These are phyloP conservation scores for Monilinia laxa DNA, from an alignment of 2,329 filamentous ascomycete genomes.

Conservation along the genomic window DNA sequence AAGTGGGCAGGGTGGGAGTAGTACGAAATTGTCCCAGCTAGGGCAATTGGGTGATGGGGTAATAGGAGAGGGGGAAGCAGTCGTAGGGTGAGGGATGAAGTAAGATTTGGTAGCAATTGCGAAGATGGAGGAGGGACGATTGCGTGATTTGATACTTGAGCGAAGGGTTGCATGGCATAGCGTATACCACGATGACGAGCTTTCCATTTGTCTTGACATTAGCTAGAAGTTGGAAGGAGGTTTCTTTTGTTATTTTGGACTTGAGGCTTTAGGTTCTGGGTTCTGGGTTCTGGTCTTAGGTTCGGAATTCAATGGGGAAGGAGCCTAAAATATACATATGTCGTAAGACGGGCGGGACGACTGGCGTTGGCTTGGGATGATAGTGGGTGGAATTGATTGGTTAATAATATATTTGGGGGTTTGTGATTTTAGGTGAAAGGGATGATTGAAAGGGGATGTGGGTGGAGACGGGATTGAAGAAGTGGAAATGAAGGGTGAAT, in stretches of 20 bases:
- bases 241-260: constrained; percentile 4
- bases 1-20: constrained; percentile 2
- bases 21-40: constrained; percentile 2
- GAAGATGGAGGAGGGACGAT: background rate
- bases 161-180: background rate
- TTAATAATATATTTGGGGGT: background rate
- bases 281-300: too few relatives aligned
- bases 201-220: background rate
- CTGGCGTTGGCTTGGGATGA: constrained; percentile 2
- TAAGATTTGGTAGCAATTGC: background rate
- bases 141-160: background rate
- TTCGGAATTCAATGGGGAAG: background rate
- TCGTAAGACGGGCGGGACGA: constrained; percentile 13
- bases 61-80: background rate
- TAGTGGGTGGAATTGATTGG: background rate
- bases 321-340: constrained; percentile 16
- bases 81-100: background rate
- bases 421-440: background rate
- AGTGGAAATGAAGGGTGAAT: background rate
- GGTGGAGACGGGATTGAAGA: background rate
- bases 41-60: constrained; percentile 1
- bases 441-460: background rate
- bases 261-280: background rate
- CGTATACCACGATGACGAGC: background rate
- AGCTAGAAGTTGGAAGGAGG: background rate